These are phyloP conservation scores for Elsinoe fawcettii DNA, from an alignment of 2,329 filamentous ascomycete genomes.

Conservation along the genomic window DNA sequence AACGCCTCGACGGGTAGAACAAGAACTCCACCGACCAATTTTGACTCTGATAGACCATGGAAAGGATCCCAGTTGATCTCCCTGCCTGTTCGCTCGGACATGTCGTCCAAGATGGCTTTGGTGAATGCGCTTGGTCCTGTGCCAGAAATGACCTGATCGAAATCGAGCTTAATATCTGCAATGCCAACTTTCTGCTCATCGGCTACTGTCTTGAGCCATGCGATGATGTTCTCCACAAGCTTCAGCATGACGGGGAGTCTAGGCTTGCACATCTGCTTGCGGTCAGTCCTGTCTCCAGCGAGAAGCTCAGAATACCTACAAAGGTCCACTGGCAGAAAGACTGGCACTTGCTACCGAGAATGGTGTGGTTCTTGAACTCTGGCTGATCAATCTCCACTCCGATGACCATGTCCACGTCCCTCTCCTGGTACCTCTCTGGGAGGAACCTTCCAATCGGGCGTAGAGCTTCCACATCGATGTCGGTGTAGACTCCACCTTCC, in stretches of 20 bases:
- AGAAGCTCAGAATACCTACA: not conserved
- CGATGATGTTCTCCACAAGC: constrained; percentile 58
- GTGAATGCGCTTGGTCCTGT: constrained; percentile 63
- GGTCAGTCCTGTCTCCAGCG: constrained; percentile 32
- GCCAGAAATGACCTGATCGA: constrained; percentile 61
- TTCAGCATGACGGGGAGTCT: constrained; percentile 57
- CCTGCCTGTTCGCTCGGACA: constrained; percentile 42
- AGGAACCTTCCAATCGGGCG: constrained; percentile 48
- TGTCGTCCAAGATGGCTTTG: constrained; percentile 54
- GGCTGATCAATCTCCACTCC: constrained; percentile 63
- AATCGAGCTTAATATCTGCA: constrained; percentile 53
- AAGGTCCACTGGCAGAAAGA: constrained; percentile 60
- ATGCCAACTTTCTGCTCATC: constrained; percentile 50
- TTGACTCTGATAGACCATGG: constrained; percentile 57
- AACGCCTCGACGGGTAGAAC: constrained; percentile 63
- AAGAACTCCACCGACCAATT: constrained; percentile 53
- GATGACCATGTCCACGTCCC: constrained; percentile 58
- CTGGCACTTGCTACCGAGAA: constrained; percentile 56
- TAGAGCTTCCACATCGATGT: constrained; percentile 50
- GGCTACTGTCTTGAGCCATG: constrained; percentile 53
- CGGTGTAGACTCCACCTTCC: constrained; percentile 53
- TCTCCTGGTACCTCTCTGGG: constrained; percentile 51
- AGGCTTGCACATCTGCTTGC: constrained; percentile 54
- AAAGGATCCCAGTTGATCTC: constrained; percentile 54
- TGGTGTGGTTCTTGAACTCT: constrained; percentile 52